Base-by-base conservation (phyloP, 768 basidiomycete genomes). In the Kondoa subrosea region DNA sequence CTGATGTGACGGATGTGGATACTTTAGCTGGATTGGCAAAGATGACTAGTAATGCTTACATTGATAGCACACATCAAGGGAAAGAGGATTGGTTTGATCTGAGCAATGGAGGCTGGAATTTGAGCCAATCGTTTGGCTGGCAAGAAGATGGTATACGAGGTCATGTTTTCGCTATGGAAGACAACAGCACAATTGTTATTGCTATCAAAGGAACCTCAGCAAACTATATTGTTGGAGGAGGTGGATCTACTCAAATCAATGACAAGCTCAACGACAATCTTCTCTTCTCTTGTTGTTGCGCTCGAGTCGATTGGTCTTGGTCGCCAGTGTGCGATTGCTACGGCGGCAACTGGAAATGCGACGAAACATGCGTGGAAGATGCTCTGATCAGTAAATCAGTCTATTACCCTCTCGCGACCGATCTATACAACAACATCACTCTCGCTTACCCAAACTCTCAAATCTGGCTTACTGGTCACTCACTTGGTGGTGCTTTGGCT, bases 261-360 rank as follows among this genome's bases (percentile, higher is more conserved):
- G 93, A 97, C 80, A 93, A 91, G 78, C 77, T 86, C 68, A 97
- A 97, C 67, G 92, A 96, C 73, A 97, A 93, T 74, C 79, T 92
- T n/a, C 78, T 97, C 34, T 93, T 93, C 79, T 80, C 89, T 2
- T 97, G 93, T 77, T 97, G 93, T 77, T 97, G 93, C 74, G 92
- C 91, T 1, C 82, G 87, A 4, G 88, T 96, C n/a, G 89, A 88
- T 34, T 88, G 90, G 65, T 89, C 89, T 0, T 97, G 93, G 93
- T 84, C 83, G 25, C 82, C 93, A 0, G 93, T 95, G 0, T 97
- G 93, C 75, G 86, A 83, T 62, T 97, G 93, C 77, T 87, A 86
- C 74, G 79, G 84, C 4, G 83, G 88, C 1, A 56, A 57, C 26
- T 64, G 68, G 32, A 29, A 83, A 70, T 97, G 93, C 76, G 85